phyloP scores from a whole-genome alignment of 2,329 filamentous ascomycete genomes.

The Biscogniauxia marginata region DNA sequence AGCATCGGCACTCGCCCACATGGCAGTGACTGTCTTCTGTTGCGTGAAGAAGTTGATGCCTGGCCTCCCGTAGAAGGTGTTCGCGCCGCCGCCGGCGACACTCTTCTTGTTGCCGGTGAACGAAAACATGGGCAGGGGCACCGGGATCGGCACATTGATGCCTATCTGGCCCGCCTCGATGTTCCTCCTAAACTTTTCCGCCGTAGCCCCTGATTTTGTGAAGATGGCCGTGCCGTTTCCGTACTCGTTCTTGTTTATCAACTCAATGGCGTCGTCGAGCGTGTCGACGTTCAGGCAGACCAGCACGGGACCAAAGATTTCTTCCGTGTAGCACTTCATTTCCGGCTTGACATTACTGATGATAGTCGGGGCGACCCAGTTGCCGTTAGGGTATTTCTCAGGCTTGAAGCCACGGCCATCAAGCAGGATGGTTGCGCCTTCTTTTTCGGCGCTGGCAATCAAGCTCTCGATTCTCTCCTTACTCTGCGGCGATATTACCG shows the following conservation, averaged over 20 bases:
- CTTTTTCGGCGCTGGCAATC: slow-evolving; percentile 73
- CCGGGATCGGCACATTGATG: slow-evolving; percentile 79
- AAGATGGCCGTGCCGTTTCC: slow-evolving; percentile 86
- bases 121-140: slow-evolving; percentile 69
- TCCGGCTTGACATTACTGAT: slow-evolving; percentile 76
- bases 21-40: slow-evolving; percentile 91
- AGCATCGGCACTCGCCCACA: slow-evolving; percentile 86
- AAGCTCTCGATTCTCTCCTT: slow-evolving; percentile 75
- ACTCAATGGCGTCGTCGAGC: slow-evolving; percentile 74
- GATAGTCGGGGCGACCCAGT: slow-evolving; percentile 82
- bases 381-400: slow-evolving; percentile 78
- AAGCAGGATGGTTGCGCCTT: slow-evolving; percentile 79
- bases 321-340: slow-evolving; percentile 83
- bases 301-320: slow-evolving; percentile 83
- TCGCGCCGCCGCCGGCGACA: slow-evolving; percentile 86
- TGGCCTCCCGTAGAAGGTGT: slow-evolving; percentile 92
- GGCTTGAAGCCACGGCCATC: slow-evolving; percentile 76
- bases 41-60: slow-evolving; percentile 96
- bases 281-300: slow-evolving; percentile 78
- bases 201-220: slow-evolving; percentile 73
- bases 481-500: slow-evolving; percentile 77
- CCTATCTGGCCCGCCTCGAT: slow-evolving; percentile 85
- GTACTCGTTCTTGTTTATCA: slow-evolving; percentile 85
- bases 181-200: slow-evolving; percentile 73
- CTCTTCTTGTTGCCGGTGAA: slow-evolving; percentile 84